Conservation (phyloP, 2,329 filamentous ascomycete species). For the Triangularia verruculosa region DNA sequence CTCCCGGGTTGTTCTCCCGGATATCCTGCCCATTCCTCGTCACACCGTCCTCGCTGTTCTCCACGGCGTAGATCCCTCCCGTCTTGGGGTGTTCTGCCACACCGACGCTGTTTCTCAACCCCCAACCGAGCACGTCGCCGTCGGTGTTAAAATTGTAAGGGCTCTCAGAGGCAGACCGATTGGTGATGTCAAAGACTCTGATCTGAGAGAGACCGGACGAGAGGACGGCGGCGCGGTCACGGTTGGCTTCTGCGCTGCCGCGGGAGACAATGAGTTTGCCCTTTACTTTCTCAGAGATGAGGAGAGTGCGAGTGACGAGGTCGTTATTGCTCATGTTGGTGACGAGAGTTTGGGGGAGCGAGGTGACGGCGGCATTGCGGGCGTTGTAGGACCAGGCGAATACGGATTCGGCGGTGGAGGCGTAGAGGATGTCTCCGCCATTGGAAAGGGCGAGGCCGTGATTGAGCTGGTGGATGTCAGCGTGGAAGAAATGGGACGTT, state of each 20-base stretch:
- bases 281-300: conserved; percentile 50
- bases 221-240: conserved; percentile 44
- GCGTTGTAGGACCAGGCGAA: conserved; percentile 61
- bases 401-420: conserved; percentile 52
- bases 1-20: conserved; percentile 66
- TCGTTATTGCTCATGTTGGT: conserved; percentile 56
- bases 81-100: conserved; percentile 59
- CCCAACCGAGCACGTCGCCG: conserved; percentile 59
- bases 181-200: conserved; percentile 43
- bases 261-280: conserved; percentile 59
- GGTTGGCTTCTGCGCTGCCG: conserved; percentile 58
- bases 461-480: conserved; percentile 39
- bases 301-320: conserved; percentile 61
- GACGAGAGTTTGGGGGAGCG: conserved; percentile 47
- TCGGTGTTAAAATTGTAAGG: conserved; percentile 48
- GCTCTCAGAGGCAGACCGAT: conserved; percentile 28
- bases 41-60: conserved; percentile 68
- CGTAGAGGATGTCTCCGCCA: conserved; percentile 47
- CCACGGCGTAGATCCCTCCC: conserved; percentile 58
- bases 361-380: conserved; percentile 40
- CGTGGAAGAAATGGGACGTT: too few species aligned
- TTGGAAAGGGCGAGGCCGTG: conserved; percentile 48
- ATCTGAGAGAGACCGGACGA: conserved; percentile 58
- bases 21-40: conserved; percentile 57
- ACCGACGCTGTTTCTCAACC: conserved; percentile 69